Evolutionary conservation across 2,329 filamentous ascomycete species (phyloP).

Genomic region (Botryosphaeria agaves): DNA sequence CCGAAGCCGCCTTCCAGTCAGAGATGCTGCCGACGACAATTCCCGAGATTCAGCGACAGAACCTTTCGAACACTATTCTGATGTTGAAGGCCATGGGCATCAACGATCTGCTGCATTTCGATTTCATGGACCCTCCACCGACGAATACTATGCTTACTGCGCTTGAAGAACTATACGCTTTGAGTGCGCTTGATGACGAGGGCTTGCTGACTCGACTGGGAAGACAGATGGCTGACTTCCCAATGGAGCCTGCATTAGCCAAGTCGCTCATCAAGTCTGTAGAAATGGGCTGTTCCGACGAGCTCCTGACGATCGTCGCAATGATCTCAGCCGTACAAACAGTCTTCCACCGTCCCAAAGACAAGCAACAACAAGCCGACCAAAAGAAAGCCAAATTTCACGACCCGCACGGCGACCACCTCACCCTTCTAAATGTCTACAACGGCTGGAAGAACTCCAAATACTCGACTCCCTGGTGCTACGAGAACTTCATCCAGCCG

Average conservation of each 20-base stretch:
- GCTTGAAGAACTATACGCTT: constrained; percentile 82
- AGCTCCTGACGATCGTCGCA: constrained; percentile 83
- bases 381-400: constrained; percentile 98
- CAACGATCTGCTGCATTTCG: constrained; percentile 90
- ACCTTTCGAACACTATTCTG: constrained; percentile 79
- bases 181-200: constrained; percentile 87
- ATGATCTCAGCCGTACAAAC: constrained; percentile 71
- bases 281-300: constrained; percentile 77
- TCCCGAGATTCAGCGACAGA: constrained; percentile 91
- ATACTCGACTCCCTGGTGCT: constrained; percentile 80
- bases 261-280: constrained; percentile 83
- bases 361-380: constrained; percentile 91
- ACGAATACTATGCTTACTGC: constrained; percentile 97
- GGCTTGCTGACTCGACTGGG: constrained; percentile 81
- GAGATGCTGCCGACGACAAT: constrained; percentile 96
- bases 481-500: constrained; percentile 94
- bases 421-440: constrained; percentile 92
- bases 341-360: constrained; percentile 90
- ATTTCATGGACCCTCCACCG: constrained; percentile 97
- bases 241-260: constrained; percentile 85
- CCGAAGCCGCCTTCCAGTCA: constrained; percentile 84
- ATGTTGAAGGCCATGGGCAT: constrained; percentile 99
- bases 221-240: constrained; percentile 96
- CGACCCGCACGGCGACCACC: constrained; percentile 82
- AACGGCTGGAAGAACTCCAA: constrained; percentile 85